A percentile compares a stretch with the other conserved stretches of the same genome.
Evolutionary conservation across 768 basidiomycete genomes (phyloP).

Genomic region (Xerocomus brunneocitrinus): DNA sequence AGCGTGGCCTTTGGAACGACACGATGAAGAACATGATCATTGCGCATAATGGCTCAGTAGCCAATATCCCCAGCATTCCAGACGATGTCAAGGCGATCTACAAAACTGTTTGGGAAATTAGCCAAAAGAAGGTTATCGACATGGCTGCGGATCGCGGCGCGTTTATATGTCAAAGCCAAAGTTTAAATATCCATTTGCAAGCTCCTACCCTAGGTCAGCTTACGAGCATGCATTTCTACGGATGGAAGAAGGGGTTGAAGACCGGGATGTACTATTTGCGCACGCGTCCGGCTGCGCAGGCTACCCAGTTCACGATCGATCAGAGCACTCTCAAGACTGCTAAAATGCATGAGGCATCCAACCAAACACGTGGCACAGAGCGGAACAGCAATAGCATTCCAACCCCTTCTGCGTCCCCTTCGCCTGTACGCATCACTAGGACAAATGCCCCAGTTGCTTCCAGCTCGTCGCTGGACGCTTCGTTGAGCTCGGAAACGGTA

Average conservation of each 20-base stretch:
- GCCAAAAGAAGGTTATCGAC: conserved; percentile 97
- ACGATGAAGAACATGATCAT: conserved; percentile 99
- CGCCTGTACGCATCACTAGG: conserved; percentile 27
- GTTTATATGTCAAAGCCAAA: conserved; percentile 95
- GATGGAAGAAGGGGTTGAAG: conserved; percentile 99
- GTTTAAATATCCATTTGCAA: conserved; percentile 89
- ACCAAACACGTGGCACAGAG: conserved; percentile 15
- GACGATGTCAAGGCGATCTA: conserved; percentile 94
- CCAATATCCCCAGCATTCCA: conserved; percentile 85
- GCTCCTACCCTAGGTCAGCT: conserved; percentile 88
- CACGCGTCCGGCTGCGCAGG: conserved; percentile 90
- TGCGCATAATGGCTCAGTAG: conserved; percentile 86
- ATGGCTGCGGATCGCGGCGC: conserved; percentile 98
- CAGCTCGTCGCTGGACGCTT: conserved; percentile 11
- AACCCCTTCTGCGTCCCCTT: conserved; percentile 24
- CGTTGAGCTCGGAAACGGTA: conserved; percentile 22
- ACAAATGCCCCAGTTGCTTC: conserved; percentile 31
- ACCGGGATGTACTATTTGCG: conserved; percentile 99
- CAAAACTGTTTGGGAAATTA: conserved; percentile 99
- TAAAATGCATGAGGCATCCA: conserved; percentile 22
- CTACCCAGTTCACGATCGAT: conserved; percentile 97
- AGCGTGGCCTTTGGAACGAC: conserved; percentile 93
- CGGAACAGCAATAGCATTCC: conserved; percentile 15
- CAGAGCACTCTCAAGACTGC: conserved; percentile 67
- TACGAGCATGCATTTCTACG: conserved; percentile 97